Evolutionary conservation across 495 filamentous ascomycete species (phyloP).

Genomic region (Hyaloscypha finlandica): DNA sequence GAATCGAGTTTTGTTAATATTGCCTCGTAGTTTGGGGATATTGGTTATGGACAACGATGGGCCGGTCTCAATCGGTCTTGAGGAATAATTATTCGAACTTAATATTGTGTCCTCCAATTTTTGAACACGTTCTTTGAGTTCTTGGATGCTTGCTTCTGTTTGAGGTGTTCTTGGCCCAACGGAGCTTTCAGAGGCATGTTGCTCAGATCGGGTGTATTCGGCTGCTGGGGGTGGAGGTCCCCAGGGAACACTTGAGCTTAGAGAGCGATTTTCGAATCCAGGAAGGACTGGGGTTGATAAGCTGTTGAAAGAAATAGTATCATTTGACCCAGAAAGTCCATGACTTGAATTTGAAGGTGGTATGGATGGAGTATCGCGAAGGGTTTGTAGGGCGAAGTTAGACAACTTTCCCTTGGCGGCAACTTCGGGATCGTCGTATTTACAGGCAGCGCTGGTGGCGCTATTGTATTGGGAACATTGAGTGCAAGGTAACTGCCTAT

Average conservation of each 20-base stretch:
- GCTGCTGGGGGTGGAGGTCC: neutral
- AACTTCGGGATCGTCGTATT: slow-evolving; percentile 4
- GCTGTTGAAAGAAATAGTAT: neutral
- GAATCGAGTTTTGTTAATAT: slow-evolving; percentile 41
- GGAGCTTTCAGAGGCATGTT: neutral
- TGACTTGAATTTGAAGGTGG: neutral
- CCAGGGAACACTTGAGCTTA: neutral
- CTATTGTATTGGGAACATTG: slow-evolving; percentile 34
- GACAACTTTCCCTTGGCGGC: neutral
- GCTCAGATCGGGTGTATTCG: neutral
- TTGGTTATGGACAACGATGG: neutral
- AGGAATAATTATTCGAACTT: slow-evolving; percentile 9
- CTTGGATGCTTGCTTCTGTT: slow-evolving; percentile 4
- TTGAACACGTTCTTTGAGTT: slow-evolving; percentile 28
- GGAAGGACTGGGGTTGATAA: neutral
- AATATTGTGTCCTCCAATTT: slow-evolving; percentile 15
- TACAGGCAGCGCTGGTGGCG: slow-evolving; percentile 16
- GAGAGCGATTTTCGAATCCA: neutral
- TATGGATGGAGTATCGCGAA: neutral
- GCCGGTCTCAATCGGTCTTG: neutral
- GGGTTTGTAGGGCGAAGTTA: neutral
- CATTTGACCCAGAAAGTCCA: neutral
- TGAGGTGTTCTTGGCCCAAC: neutral
- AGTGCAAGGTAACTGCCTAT: slow-evolving; percentile 43
- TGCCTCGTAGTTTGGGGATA: slow-evolving; percentile 20